Conservation (phyloP, 2,329 filamentous ascomycete genomes). For the Ophiosphaerella herpotricha region DNA sequence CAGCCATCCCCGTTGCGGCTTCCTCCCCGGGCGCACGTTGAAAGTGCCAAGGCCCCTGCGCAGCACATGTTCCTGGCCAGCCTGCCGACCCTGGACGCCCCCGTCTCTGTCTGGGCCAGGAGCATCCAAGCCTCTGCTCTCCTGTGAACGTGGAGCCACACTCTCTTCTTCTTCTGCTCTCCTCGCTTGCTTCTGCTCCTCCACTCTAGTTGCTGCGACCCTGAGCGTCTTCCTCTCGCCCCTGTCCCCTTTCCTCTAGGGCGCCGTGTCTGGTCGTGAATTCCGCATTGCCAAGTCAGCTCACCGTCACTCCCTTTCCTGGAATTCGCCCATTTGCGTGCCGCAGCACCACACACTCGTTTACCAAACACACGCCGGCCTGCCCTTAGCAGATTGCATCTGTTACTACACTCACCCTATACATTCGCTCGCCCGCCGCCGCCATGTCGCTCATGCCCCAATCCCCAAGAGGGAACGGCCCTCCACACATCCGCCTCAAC, state of each 20-base stretch:
- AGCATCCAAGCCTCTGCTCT: slow-evolving; percentile 14
- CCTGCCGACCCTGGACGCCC: slow-evolving; percentile 8
- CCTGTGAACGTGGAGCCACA: slow-evolving; percentile 8
- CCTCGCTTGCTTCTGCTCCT: background rate
- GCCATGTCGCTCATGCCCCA: slow-evolving; percentile 25
- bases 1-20: slow-evolving; percentile 1
- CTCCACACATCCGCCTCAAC: slow-evolving; percentile 68
- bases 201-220: slow-evolving; percentile 32
- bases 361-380: slow-evolving; percentile 17
- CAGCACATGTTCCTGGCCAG: slow-evolving; percentile 24
- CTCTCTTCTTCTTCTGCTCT: slow-evolving; percentile 18
- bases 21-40: slow-evolving; percentile 13
- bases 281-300: slow-evolving; percentile 20
- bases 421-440: slow-evolving; percentile 28
- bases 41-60: slow-evolving; percentile 23
- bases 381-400: slow-evolving; percentile 20
- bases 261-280: slow-evolving; percentile 4
- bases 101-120: slow-evolving; percentile 21
- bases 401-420: slow-evolving; percentile 31
- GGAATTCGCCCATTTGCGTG: slow-evolving; percentile 35
- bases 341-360: slow-evolving; percentile 34
- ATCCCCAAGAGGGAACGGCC: slow-evolving; percentile 41
- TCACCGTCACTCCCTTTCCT: slow-evolving; percentile 23
- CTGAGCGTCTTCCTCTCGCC: slow-evolving; percentile 20
- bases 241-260: slow-evolving; percentile 2